Evolutionary conservation across 2,329 filamentous ascomycete species (phyloP).

Genomic region (Penicillium sp.): DNA sequence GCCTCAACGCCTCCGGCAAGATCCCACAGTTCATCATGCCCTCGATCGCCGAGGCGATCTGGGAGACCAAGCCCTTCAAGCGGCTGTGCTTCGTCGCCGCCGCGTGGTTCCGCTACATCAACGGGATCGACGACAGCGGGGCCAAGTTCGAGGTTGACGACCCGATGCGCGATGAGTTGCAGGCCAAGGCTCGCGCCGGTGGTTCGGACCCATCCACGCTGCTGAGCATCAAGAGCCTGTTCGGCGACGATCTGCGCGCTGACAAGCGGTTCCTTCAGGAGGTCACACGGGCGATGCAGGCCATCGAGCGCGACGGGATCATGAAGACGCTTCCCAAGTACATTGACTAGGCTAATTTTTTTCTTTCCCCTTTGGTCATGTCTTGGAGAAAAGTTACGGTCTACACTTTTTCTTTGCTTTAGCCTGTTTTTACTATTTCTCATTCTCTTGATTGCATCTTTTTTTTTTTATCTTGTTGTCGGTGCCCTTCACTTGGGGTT

Average conservation of each 20-base stretch:
- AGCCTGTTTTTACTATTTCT: background rate
- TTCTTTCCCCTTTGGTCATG: background rate
- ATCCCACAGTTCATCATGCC: conserved; percentile 54
- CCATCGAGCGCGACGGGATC: conserved; percentile 54
- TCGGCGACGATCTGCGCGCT: conserved; percentile 57
- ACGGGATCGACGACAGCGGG: conserved; percentile 56
- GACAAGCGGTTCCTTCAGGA: conserved; percentile 56
- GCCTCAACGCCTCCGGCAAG: conserved; percentile 60
- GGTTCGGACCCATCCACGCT: conserved; percentile 49
- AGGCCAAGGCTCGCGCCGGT: conserved; percentile 52
- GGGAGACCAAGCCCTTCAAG: conserved; percentile 50
- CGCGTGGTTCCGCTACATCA: conserved; percentile 58
- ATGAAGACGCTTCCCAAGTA: conserved; percentile 58
- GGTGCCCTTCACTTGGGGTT: no score
- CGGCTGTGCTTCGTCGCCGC: conserved; percentile 56
- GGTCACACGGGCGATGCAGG: conserved; percentile 54
- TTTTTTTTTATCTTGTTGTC: no score
- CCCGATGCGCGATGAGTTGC: conserved; percentile 55
- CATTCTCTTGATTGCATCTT: background rate
- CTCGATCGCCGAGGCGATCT: conserved; percentile 49
- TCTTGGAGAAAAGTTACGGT: background rate
- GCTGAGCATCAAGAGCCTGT: conserved; percentile 54
- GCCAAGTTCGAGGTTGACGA: conserved; percentile 50
- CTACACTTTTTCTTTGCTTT: background rate
- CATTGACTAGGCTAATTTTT: conserved; percentile 35